A percentile compares a stretch with the other conserved stretches of the same genome.
These are phyloP conservation scores for Cystobasidium pallidum DNA, from an alignment of 1,284 basidiomycete genomes.

Conservation along the genomic window DNA sequence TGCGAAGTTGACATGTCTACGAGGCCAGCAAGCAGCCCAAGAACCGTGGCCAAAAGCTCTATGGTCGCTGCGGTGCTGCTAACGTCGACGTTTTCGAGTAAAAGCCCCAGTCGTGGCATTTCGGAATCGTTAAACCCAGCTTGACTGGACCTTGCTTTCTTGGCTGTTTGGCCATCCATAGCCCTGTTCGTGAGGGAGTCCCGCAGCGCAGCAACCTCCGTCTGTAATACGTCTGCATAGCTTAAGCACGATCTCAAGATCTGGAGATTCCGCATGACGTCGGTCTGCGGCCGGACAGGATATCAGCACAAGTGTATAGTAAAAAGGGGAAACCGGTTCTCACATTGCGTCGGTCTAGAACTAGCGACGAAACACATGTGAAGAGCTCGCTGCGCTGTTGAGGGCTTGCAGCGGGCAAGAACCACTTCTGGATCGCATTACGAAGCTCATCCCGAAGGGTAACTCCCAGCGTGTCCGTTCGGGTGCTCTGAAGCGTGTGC, in stretches of 20 bases:
- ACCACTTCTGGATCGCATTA: not conserved
- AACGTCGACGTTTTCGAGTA: constrained; percentile 3
- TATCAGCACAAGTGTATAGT: not conserved
- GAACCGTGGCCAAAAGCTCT: constrained; percentile 3
- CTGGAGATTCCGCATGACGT: not conserved
- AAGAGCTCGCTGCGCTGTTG: constrained; percentile 1
- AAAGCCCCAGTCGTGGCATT: not conserved
- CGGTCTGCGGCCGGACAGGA: not conserved
- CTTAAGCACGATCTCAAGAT: not conserved
- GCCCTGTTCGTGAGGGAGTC: not conserved
- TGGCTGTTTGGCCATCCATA: not conserved
- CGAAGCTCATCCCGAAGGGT: not conserved
- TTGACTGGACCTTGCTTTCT: not conserved
- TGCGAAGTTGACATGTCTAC: not conserved
- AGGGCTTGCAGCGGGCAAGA: not conserved
- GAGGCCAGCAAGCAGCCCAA: constrained; percentile 6
- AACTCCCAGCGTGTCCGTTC: not conserved
- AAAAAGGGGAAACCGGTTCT: not conserved
- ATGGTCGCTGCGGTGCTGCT: not conserved
- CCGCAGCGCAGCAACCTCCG: not conserved
- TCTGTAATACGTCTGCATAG: not conserved
- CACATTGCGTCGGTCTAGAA: not conserved
- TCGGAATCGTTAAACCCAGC: not conserved
- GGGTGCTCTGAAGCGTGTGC: too few species aligned
- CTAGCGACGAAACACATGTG: not conserved